Conservation (phyloP, 371 early-diverging fungal species). For the Zopfochytrium polystomum region DNA sequence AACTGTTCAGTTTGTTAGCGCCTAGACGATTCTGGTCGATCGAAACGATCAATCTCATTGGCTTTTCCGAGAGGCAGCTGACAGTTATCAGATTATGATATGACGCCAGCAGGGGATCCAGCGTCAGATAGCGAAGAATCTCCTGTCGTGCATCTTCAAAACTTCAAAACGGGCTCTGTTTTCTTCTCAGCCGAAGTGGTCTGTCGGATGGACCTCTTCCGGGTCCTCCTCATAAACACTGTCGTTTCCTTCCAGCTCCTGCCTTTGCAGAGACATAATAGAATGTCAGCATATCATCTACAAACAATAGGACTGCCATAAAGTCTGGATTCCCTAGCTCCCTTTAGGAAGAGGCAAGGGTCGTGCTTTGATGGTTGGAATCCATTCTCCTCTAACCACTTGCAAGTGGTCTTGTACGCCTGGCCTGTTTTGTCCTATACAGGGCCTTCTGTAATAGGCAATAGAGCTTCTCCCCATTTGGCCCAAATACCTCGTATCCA, state of each 20-base stretch:
- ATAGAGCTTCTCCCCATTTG: too few species aligned
- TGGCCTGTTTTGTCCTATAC: too few species aligned
- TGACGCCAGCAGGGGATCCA: conserved; percentile 79
- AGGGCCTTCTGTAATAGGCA: too few species aligned
- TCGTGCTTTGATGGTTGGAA: too few species aligned
- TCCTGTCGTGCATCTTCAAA: conserved; percentile 52
- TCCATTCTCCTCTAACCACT: too few species aligned
- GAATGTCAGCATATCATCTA: too few species aligned
- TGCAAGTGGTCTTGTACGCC: too few species aligned
- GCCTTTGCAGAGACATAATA: too few species aligned
- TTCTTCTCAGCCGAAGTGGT: conserved; percentile 26
- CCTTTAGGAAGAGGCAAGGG: too few species aligned
- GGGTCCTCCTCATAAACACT: conserved; percentile 6
- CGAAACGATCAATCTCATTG: conserved; percentile 6
- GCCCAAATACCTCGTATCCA: too few species aligned
- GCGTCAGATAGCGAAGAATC: conserved; percentile 70
- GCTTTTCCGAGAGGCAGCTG: conserved; percentile 68
- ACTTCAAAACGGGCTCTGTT: conserved; percentile 59
- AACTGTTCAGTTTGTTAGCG: conserved; percentile 54
- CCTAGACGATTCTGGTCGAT: conserved; percentile 11
- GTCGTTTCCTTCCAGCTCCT: conserved; percentile 46
- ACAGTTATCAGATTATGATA: conserved; percentile 82
- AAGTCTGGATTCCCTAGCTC: too few species aligned
- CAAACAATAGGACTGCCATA: too few species aligned
- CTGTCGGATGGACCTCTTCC: conserved; percentile 13